Conservation (phyloP, 768 basidiomycete genomes). For the Podaxis pistillaris region DNA sequence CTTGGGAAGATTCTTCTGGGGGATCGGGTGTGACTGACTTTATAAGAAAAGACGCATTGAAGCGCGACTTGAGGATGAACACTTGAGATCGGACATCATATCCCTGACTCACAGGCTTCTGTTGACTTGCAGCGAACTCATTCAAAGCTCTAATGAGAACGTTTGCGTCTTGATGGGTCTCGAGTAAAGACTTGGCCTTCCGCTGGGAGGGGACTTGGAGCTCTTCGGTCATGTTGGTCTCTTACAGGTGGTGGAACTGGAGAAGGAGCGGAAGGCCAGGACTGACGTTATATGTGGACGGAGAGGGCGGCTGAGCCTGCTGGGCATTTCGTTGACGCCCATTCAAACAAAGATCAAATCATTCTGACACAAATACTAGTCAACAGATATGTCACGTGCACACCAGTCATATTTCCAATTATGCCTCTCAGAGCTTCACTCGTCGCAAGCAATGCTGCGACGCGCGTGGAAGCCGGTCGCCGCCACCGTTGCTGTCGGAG, state of each 20-base stretch:
- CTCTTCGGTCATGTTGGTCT: constrained; percentile 6
- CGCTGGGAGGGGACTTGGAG: neutral
- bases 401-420: constrained; percentile 1
- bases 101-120: constrained; percentile 14
- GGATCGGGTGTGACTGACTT: constrained; percentile 4
- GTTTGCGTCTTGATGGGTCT: constrained; percentile 5
- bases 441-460: constrained; percentile 47
- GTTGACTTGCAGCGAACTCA: constrained; percentile 11
- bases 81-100: constrained; percentile 11
- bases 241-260: constrained; percentile 8
- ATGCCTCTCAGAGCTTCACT: neutral
- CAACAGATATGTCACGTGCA: constrained; percentile 4
- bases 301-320: neutral
- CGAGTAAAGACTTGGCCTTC: constrained; percentile 9
- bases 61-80: constrained; percentile 13
- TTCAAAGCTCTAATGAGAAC: constrained; percentile 5
- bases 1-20: neutral
- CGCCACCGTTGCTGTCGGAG: constrained; percentile 52
- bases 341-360: neutral
- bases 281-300: neutral
- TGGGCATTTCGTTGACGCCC: neutral
- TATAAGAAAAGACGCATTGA: neutral
- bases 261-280: neutral
- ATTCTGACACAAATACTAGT: neutral
- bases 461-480: constrained; percentile 69